Evolutionary conservation across 139 green algal genomes (phyloP).

Genomic region (Mesostigma viride): DNA sequence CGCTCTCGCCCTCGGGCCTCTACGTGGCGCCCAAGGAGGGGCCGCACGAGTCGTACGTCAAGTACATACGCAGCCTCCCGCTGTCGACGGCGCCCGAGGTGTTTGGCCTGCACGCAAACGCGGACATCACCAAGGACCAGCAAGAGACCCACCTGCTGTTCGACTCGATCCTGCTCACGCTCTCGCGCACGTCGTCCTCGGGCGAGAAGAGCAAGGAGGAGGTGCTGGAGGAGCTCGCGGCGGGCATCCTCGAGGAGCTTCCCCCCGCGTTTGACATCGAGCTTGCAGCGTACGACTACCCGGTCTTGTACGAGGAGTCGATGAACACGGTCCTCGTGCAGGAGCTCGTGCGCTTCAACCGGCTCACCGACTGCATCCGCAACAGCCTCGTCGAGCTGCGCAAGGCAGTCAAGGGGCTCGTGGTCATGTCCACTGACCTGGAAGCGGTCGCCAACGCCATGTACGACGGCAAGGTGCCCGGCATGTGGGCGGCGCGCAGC

Average conservation of each 20-base stretch:
- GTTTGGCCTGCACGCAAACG: conserved; percentile 67
- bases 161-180: conserved; percentile 39
- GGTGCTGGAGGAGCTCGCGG: conserved; percentile 44
- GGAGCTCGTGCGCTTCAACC: conserved; percentile 72
- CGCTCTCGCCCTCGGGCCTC: conserved; percentile 43
- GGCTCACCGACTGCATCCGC: conserved; percentile 47
- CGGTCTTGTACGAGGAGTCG: conserved; percentile 61
- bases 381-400: conserved; percentile 32
- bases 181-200: not conserved
- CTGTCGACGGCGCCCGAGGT: conserved; percentile 26
- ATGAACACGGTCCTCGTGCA: conserved; percentile 74
- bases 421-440: conserved; percentile 59
- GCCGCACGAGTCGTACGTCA: conserved; percentile 32
- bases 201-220: conserved; percentile 37
- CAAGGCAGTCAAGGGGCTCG: conserved; percentile 45
- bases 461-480: conserved; percentile 45
- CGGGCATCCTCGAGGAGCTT: conserved; percentile 44
- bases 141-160: conserved; percentile 57
- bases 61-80: conserved; percentile 35
- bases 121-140: conserved; percentile 67
- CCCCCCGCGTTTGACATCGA: conserved; percentile 58
- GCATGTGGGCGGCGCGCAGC: conserved; percentile 45
- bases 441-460: conserved; percentile 39
- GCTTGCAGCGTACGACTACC: conserved; percentile 53
- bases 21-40: conserved; percentile 53